phyloP scores from a whole-genome alignment of 352 stramenopile species.

The Phytophthora fragariae region DNA sequence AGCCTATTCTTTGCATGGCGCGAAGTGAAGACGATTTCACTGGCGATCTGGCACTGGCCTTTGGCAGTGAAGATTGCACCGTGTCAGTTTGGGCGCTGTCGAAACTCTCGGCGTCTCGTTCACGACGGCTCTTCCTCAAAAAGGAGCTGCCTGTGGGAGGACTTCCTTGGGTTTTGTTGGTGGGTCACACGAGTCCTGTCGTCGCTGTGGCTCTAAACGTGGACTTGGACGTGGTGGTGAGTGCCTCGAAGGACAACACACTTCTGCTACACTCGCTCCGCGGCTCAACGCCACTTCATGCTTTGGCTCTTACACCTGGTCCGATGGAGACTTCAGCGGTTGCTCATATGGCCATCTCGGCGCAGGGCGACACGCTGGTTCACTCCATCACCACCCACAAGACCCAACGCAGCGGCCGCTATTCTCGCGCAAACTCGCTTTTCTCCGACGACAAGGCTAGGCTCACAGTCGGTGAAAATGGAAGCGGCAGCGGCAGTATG shows the following conservation, averaged over 20 bases:
- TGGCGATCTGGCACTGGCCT: slow-evolving; percentile 82
- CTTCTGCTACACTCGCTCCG: slow-evolving; percentile 83
- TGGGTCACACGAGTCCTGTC: slow-evolving; percentile 80
- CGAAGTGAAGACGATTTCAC: slow-evolving; percentile 89
- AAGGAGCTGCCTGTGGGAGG: slow-evolving; percentile 84
- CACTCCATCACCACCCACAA: slow-evolving; percentile 65
- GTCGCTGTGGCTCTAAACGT: slow-evolving; percentile 85
- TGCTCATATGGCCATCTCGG: slow-evolving; percentile 80
- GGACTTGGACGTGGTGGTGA: slow-evolving; percentile 85
- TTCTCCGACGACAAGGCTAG: slow-evolving; percentile 57
- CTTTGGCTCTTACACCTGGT: slow-evolving; percentile 61
- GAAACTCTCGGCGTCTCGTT: slow-evolving; percentile 79
- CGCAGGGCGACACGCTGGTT: slow-evolving; percentile 73
- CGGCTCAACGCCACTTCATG: slow-evolving; percentile 76
- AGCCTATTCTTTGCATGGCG: slow-evolving; percentile 87
- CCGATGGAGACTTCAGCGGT: slow-evolving; percentile 59
- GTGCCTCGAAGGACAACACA: slow-evolving; percentile 78
- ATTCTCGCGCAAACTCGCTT: slow-evolving; percentile 48
- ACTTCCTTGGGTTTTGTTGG: slow-evolving; percentile 82
- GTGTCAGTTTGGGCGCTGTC: slow-evolving; percentile 89
- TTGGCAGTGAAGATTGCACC: slow-evolving; percentile 87
- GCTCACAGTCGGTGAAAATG: slow-evolving; percentile 42
- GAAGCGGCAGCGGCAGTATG: slow-evolving; percentile 45
- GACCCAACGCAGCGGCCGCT: slow-evolving; percentile 40
- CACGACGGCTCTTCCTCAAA: slow-evolving; percentile 87